Percentiles rank a stretch among this genome's conserved stretches.
Conservation (phyloP, 495 filamentous ascomycete species). For the Annulohypoxylon moriforme region DNA sequence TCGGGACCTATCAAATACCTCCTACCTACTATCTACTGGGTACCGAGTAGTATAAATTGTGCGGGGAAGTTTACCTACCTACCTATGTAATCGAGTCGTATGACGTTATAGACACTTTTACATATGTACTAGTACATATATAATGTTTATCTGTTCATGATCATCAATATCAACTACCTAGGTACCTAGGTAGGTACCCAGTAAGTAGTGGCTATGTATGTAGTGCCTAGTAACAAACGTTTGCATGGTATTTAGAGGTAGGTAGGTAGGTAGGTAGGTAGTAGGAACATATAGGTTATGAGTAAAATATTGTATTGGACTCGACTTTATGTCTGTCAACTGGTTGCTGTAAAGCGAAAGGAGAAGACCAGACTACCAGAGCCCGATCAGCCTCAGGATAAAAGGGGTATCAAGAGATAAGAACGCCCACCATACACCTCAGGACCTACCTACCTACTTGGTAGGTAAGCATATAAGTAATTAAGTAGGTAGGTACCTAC, state of each 20-base stretch:
- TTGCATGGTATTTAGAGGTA: neutral
- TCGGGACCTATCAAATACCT: too few species aligned
- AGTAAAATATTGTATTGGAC: neutral
- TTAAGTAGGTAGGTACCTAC: neutral
- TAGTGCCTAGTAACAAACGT: neutral
- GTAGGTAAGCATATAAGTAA: too few species aligned
- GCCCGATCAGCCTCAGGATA: neutral
- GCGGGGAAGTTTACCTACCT: too few species aligned
- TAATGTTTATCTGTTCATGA: neutral
- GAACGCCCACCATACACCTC: too few species aligned
- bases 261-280: neutral
- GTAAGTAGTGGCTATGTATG: neutral
- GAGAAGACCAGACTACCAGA: neutral
- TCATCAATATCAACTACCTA: neutral
- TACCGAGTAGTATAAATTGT: neutral
- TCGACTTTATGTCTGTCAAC: neutral
- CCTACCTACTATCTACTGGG: too few species aligned
- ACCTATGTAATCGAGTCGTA: constrained; percentile 11
- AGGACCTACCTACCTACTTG: neutral
- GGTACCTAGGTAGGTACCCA: neutral
- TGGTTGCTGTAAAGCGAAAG: neutral
- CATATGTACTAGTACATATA: neutral
- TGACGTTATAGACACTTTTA: constrained; percentile 26
- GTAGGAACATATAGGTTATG: neutral
- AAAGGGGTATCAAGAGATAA: constrained; percentile 2